phyloP scores from a whole-genome alignment of 305 asterid genomes.

The Fraxinus dipetala region DNA sequence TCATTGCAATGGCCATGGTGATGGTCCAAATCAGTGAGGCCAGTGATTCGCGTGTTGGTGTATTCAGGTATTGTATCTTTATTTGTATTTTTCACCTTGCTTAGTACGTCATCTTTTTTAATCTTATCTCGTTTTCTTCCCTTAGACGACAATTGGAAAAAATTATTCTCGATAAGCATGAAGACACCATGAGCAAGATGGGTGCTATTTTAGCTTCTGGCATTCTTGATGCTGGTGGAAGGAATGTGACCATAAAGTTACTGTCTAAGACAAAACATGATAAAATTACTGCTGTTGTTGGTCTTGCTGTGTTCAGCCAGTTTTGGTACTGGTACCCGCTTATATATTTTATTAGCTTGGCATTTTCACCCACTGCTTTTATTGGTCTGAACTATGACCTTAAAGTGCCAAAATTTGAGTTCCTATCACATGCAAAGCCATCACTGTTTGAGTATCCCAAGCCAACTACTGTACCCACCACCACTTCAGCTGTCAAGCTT shows the following conservation, averaged over 20 bases:
- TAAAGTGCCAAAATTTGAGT: slow-evolving; percentile 89
- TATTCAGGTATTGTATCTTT: slow-evolving; percentile 63
- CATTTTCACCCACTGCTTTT: slow-evolving; percentile 95
- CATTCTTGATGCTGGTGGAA: slow-evolving; percentile 91
- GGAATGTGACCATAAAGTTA: slow-evolving; percentile 80
- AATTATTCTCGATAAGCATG: slow-evolving; percentile 90
- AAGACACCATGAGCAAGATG: slow-evolving; percentile 99
- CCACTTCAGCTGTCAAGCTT: slow-evolving; percentile 80
- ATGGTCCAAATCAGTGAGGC: slow-evolving; percentile 93
- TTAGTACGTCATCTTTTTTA: not conserved
- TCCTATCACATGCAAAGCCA: slow-evolving; percentile 89
- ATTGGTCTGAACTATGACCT: slow-evolving; percentile 85
- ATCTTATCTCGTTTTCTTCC: slow-evolving; percentile 3
- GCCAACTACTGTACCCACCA: slow-evolving; percentile 75
- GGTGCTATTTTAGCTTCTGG: slow-evolving; percentile 98
- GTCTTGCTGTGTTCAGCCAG: slow-evolving; percentile 95
- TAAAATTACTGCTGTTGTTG: slow-evolving; percentile 84
- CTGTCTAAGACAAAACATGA: slow-evolving; percentile 87
- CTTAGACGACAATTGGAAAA: slow-evolving; percentile 92
- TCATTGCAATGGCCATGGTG: slow-evolving; percentile 99
- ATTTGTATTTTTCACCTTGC: not conserved
- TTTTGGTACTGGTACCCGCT: slow-evolving; percentile 99
- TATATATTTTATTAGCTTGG: slow-evolving; percentile 77
- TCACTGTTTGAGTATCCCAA: slow-evolving; percentile 91
- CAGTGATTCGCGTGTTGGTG: slow-evolving; percentile 91